Base-by-base conservation (phyloP, 768 basidiomycete genomes). In the Xanthoconium purpureum region DNA sequence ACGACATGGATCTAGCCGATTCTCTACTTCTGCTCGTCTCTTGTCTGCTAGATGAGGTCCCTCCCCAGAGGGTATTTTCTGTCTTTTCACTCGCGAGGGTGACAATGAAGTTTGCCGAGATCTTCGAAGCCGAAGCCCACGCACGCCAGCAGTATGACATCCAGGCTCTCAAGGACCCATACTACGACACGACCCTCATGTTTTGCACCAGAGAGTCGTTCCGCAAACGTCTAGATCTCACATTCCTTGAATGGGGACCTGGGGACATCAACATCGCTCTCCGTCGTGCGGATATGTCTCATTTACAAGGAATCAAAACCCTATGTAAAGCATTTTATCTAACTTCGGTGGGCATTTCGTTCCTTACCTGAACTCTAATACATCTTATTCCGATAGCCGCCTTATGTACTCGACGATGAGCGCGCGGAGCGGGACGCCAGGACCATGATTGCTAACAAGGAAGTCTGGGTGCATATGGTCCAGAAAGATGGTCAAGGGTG, bases 401-500 rank as follows among this genome's bases (percentile, higher is more conserved):
- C 88, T 0, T 91, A 84, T 62, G 47, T 70, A 2, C 73, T 90
- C 17, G 73, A 75, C 0, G 33, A 50, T 6, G 70, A 74, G 0
- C 54, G 63, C 24, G 85, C 88, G 0, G n/a, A 69, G 6, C 33
- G 68, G 18, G 88, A 91, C 68, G 87, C 88, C 0, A 52, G 48
- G 4, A 55, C 69, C 8, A 63, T 88, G 40, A 78, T 90, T 35
- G 49, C 58, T 0, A 75, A 78, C 3, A 36, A 70, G 0, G 74
- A 81, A 42, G 75, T 81, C 0, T 91, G 87, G 87, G 80, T 90
- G 0, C 83, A 84, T 57, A 67, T 77, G 29, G 68, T 83, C 9
- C 63, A 67, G 37, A 35, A 51, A 42, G 56, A 0, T 0, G 68
- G 60, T 2, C 62, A 40, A 49, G 39, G 45, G 0, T 53, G 69